phyloP scores from a whole-genome alignment of 345 rosid species.

The Crucihimalaya himalaica region DNA sequence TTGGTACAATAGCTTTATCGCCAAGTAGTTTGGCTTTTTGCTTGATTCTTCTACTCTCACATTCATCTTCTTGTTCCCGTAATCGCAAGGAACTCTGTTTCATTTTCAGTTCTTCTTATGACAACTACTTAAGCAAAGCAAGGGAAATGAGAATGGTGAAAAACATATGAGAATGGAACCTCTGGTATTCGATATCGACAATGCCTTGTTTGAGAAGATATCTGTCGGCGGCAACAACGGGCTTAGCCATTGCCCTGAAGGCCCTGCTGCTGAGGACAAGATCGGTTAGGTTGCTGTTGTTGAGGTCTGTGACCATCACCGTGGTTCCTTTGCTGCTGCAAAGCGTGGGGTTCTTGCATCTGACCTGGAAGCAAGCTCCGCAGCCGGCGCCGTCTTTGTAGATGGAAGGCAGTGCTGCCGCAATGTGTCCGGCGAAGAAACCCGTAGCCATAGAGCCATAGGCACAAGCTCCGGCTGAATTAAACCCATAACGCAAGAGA shows the following conservation, averaged over 20 bases:
- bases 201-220: slow-evolving; percentile 60
- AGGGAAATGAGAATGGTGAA: not conserved
- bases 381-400: slow-evolving; percentile 89
- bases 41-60: slow-evolving; percentile 93
- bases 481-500: slow-evolving; percentile 3
- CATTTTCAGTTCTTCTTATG: not conserved
- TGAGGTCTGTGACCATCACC: slow-evolving; percentile 72
- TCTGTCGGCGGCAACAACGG: slow-evolving; percentile 43
- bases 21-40: slow-evolving; percentile 67
- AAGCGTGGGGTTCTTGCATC: slow-evolving; percentile 65
- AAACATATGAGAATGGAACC: slow-evolving; percentile 38
- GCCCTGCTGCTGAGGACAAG: slow-evolving; percentile 85
- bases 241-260: slow-evolving; percentile 76
- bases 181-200: slow-evolving; percentile 74
- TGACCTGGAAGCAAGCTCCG: slow-evolving; percentile 88
- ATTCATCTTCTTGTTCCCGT: slow-evolving; percentile 61
- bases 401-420: slow-evolving; percentile 68
- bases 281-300: slow-evolving; percentile 62
- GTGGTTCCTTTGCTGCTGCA: slow-evolving; percentile 69
- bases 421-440: slow-evolving; percentile 69
- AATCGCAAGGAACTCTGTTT: slow-evolving; percentile 83
- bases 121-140: not conserved
- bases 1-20: slow-evolving; percentile 71
- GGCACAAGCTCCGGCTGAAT: slow-evolving; percentile 90
- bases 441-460: slow-evolving; percentile 71